phyloP scores from a whole-genome alignment of 2,329 filamentous ascomycete genomes.

The Sporothrix mexicana region DNA sequence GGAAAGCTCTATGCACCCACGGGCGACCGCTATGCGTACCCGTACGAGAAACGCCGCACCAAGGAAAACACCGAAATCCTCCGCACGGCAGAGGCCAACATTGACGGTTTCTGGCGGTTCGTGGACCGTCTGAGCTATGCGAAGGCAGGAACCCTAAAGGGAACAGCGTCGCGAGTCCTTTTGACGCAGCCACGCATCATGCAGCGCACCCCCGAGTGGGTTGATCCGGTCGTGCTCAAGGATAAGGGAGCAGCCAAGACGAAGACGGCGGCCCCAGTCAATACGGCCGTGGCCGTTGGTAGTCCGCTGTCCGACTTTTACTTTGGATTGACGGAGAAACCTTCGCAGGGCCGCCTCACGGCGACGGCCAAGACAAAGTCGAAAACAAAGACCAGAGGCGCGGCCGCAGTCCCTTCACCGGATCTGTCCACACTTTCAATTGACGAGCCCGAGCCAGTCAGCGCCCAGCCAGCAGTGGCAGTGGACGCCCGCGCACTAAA shows the following conservation, averaged over 20 bases:
- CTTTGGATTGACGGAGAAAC: background rate
- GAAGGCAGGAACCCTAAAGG: slow-evolving; percentile 1
- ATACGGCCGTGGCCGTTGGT: background rate
- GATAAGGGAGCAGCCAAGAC: background rate
- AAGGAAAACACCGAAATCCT: slow-evolving; percentile 53
- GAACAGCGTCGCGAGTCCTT: background rate
- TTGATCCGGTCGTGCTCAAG: background rate
- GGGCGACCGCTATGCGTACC: slow-evolving; percentile 51
- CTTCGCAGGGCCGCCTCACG: background rate
- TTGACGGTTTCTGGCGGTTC: slow-evolving; percentile 55
- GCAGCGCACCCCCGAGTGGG: slow-evolving; percentile 20
- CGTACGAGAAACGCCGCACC: slow-evolving; percentile 52
- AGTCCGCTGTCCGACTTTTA: background rate
- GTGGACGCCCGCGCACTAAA: slow-evolving; percentile 45
- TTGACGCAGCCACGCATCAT: background rate
- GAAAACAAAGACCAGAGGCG: background rate
- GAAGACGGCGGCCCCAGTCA: background rate
- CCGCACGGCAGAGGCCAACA: slow-evolving; percentile 52
- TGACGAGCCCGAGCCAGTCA: background rate
- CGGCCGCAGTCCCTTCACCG: background rate
- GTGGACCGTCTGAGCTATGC: slow-evolving; percentile 43
- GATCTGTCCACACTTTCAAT: background rate
- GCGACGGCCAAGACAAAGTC: background rate
- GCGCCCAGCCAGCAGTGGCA: slow-evolving; percentile 34
- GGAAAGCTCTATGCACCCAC: slow-evolving; percentile 45